Conservation (phyloP, 495 filamentous ascomycete species). For the Annulohypoxylon maeteangense region DNA sequence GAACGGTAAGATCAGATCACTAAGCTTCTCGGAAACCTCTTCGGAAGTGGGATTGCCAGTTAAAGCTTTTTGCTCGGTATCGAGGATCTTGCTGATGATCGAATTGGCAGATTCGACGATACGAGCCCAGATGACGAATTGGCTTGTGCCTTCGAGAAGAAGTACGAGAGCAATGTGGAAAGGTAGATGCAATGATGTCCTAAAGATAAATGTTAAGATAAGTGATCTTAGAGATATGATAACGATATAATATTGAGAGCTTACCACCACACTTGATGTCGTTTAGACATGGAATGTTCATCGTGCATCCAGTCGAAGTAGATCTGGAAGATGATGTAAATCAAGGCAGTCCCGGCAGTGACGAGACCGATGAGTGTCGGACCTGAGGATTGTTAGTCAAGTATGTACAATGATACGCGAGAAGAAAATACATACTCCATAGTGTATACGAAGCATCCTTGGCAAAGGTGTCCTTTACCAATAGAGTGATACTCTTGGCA, state of each 20-base stretch:
- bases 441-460: slow-evolving; percentile 57
- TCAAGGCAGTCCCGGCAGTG: slow-evolving; percentile 58
- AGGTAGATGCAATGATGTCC: slow-evolving; percentile 73
- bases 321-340: slow-evolving; percentile 75
- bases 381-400: slow-evolving; percentile 40
- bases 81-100: slow-evolving; percentile 20
- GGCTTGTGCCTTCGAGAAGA: slow-evolving; percentile 45
- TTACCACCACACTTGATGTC: slow-evolving; percentile 46
- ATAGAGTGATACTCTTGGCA: slow-evolving; percentile 37
- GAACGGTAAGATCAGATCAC: slow-evolving; percentile 31
- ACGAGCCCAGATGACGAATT: slow-evolving; percentile 55
- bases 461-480: slow-evolving; percentile 43
- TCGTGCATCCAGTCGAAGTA: slow-evolving; percentile 72
- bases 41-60: slow-evolving; percentile 9
- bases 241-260: slow-evolving; percentile 63
- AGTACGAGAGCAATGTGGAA: slow-evolving; percentile 67
- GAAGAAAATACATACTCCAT: slow-evolving; percentile 43
- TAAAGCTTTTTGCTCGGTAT: neutral
- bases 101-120: slow-evolving; percentile 32
- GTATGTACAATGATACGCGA: neutral
- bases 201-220: slow-evolving; percentile 23
- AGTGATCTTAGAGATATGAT: slow-evolving; percentile 19
- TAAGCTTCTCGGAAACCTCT: slow-evolving; percentile 22
- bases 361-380: slow-evolving; percentile 49
- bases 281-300: slow-evolving; percentile 63